Evolutionary conservation across 352 stramenopile species (phyloP), one percentile per base, ranked within the genome.

Genomic region (Phytophthora boehmeriae): DNA sequence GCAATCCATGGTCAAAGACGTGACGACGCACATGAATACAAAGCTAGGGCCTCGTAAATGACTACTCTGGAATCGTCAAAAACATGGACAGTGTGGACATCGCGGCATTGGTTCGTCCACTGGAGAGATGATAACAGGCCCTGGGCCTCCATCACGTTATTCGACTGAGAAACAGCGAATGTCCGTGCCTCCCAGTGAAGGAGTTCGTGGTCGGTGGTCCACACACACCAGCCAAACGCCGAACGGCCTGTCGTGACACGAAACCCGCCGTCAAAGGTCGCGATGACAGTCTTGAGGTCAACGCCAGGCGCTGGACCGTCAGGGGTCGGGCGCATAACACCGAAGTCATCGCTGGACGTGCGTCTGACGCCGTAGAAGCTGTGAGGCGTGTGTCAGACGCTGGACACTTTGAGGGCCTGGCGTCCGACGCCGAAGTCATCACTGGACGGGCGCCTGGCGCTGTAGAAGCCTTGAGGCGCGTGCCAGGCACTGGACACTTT

Each of bases 111-210:
- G 5, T 41, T 20, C 0, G 16, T 13, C 62, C 53, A 76, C 2
- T 13, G 1, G 2, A 72, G 23, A 27, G 52, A 63, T 3, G 17
- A 11, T 1, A 72, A 41, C 2, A 72, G 39, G 36, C 48, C 68
- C 9, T 65, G 34, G 16, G 68, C 63, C 39, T 76, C 63, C 63
- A 70, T 76, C 8, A n/a, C 45, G 32, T 68, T 70, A n/a, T 68
- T 73, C 0, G 63, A 68, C 0, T 57, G 54, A 0, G 23, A 14
- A 14, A 14, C 22, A 3, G 5, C 13, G 38, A 66, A 75, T 1
- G 44, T 9, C 20, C 8, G 3, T 0, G 36, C 49, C 5, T 44
- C 16, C 63, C 63, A 66, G 19, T 59, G 56, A 1, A 70, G 6
- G 1, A 64, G 14, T 0, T 8, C 0, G n/a, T 45, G 13, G 2